phyloP scores from a whole-genome alignment of 345 rosid genomes.

The Ceriops tagal region DNA sequence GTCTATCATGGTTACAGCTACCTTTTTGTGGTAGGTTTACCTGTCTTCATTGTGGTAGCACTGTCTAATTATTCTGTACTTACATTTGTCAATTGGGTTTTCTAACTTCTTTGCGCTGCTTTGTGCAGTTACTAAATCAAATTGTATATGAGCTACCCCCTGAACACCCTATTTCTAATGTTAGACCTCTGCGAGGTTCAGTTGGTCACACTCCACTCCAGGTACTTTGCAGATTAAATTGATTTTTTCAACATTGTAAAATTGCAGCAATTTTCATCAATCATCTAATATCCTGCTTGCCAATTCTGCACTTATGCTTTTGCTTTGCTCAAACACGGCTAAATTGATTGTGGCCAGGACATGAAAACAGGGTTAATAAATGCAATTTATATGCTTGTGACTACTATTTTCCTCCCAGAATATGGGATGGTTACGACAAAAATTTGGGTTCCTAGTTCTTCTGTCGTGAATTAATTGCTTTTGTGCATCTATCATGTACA shows the following conservation, averaged over 20 bases:
- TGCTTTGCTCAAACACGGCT: too few relatives aligned
- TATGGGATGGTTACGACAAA: too few relatives aligned
- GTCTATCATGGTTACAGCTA: background rate
- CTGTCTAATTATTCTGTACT: background rate
- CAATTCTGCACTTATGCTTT: too few relatives aligned
- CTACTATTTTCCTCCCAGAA: too few relatives aligned
- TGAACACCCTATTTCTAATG: constrained; percentile 53
- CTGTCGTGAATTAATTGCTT: too few relatives aligned
- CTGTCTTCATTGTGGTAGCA: background rate
- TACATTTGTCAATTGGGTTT: background rate
- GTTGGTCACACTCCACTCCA: constrained; percentile 68
- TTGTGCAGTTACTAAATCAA: constrained; percentile 55
- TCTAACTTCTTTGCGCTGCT: background rate
- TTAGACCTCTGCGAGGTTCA: constrained; percentile 55
- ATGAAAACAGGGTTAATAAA: too few relatives aligned
- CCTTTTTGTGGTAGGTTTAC: background rate
- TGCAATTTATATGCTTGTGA: too few relatives aligned
- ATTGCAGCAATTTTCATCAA: background rate
- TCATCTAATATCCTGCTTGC: background rate
- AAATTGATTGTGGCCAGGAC: too few relatives aligned
- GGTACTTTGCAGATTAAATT: constrained; percentile 27
- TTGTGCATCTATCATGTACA: too few relatives aligned
- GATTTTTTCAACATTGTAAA: background rate
- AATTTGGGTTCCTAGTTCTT: too few relatives aligned
- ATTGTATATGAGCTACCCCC: constrained; percentile 67